phyloP scores from a whole-genome alignment of 306 rosid genomes.

The Prunus mume region DNA sequence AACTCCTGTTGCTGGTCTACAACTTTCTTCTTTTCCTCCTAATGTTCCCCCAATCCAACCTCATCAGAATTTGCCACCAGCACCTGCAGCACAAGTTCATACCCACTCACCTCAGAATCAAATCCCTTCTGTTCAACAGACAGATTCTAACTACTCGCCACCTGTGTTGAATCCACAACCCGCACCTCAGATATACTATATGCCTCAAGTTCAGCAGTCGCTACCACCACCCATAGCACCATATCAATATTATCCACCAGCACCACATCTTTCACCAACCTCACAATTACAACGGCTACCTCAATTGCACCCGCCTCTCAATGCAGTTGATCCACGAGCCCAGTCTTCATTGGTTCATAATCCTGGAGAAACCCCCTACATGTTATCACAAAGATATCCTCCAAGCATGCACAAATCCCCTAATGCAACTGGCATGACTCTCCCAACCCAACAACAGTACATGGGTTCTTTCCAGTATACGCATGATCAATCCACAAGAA shows the following conservation, averaged over 20 bases:
- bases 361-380: conserved; percentile 12
- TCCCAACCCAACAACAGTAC: conserved; percentile 19
- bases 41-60: conserved; percentile 13
- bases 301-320: background rate
- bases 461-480: conserved; percentile 14
- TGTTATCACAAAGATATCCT: conserved; percentile 21
- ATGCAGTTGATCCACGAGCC: conserved; percentile 20
- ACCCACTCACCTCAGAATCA: conserved; percentile 17
- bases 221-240: conserved; percentile 14
- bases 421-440: conserved; percentile 8
- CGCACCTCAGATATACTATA: conserved; percentile 16
- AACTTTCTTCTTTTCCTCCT: conserved; percentile 13
- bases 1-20: conserved; percentile 18
- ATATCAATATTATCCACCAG: conserved; percentile 19
- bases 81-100: conserved; percentile 19
- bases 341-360: background rate
- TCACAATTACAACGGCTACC: conserved; percentile 22
- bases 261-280: conserved; percentile 14
- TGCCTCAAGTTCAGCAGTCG: conserved; percentile 22
- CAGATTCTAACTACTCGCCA: conserved; percentile 19
- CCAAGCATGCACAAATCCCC: conserved; percentile 21
- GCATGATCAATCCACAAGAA: conserved; percentile 18
- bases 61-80: conserved; percentile 15
- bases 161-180: conserved; percentile 24
- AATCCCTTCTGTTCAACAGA: conserved; percentile 5